These are phyloP conservation scores for Macaranga tanarius DNA, from an alignment of 441 rosid species.

Conservation along the genomic window DNA sequence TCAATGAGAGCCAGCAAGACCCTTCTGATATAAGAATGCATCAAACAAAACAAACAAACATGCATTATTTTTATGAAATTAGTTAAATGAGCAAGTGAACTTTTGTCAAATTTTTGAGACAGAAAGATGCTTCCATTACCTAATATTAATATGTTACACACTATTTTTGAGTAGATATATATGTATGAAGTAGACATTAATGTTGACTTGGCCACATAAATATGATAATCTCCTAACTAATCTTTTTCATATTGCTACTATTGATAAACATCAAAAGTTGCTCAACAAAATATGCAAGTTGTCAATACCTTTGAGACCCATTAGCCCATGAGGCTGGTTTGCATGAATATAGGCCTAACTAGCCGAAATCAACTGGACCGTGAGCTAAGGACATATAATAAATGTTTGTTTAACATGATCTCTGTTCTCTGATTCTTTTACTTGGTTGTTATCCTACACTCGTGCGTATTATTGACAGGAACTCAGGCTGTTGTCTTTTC, in stretches of 20 bases:
- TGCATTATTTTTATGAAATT: constrained; percentile 9
- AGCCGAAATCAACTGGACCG: too few species aligned
- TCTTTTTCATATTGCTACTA: background rate
- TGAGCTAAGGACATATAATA: too few species aligned
- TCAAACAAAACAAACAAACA: background rate
- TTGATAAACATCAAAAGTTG: too few species aligned
- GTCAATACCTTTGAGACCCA: too few species aligned
- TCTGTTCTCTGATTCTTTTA: too few species aligned
- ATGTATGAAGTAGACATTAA: constrained; percentile 15
- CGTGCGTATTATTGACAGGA: background rate
- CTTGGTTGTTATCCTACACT: too few species aligned
- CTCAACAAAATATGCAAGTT: too few species aligned
- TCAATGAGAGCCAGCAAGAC: background rate
- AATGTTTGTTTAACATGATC: too few species aligned
- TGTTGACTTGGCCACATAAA: constrained; percentile 11
- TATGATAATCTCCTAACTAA: constrained; percentile 2
- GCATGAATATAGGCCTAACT: too few species aligned
- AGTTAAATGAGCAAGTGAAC: constrained; percentile 17
- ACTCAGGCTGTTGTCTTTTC: background rate
- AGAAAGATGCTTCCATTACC: constrained; percentile 15
- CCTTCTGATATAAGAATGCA: background rate
- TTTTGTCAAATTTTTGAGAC: constrained; percentile 16
- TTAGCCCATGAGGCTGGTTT: too few species aligned
- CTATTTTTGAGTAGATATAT: constrained; percentile 5
- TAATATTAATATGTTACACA: constrained; percentile 19